A percentile compares a stretch with the other conserved stretches of the same genome.
Conservation (phyloP, 257 asterid species). For the Forsythia suspensa region DNA sequence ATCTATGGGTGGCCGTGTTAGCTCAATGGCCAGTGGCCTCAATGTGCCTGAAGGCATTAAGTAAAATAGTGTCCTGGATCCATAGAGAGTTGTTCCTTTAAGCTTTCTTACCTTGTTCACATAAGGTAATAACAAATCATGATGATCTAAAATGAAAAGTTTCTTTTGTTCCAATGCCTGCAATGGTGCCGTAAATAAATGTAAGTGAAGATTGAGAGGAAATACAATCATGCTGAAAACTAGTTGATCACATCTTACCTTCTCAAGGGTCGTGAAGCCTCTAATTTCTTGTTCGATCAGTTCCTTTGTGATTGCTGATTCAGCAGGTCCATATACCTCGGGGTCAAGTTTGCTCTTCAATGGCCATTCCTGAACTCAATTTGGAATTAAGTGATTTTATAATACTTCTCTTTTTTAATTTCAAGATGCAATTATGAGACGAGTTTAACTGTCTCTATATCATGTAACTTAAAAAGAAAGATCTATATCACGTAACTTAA, state of each 20-base stretch:
- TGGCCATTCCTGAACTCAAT: slow-evolving; percentile 66
- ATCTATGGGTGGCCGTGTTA: slow-evolving; percentile 56
- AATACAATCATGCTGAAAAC: not conserved
- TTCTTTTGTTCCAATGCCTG: slow-evolving; percentile 72
- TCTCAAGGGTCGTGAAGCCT: slow-evolving; percentile 54
- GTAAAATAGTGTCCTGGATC: slow-evolving; percentile 73
- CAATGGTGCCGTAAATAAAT: slow-evolving; percentile 1
- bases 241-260: slow-evolving; percentile 37
- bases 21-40: slow-evolving; percentile 74
- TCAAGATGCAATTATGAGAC: not conserved
- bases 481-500: no score
- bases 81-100: slow-evolving; percentile 61
- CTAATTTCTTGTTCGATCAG: slow-evolving; percentile 45
- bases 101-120: slow-evolving; percentile 62
- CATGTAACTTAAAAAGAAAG: not conserved
- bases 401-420: not conserved
- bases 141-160: slow-evolving; percentile 68
- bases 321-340: slow-evolving; percentile 65
- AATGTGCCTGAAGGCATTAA: slow-evolving; percentile 45
- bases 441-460: not conserved
- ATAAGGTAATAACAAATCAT: slow-evolving; percentile 65
- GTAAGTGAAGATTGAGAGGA: not conserved
- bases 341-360: slow-evolving; percentile 75
- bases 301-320: slow-evolving; percentile 61
- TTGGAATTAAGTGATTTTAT: no score